Percentiles rank a stretch among this genome's conserved stretches.
Conservation (phyloP, 208 protist genomes). For the Acanthamoeba healyi region DNA sequence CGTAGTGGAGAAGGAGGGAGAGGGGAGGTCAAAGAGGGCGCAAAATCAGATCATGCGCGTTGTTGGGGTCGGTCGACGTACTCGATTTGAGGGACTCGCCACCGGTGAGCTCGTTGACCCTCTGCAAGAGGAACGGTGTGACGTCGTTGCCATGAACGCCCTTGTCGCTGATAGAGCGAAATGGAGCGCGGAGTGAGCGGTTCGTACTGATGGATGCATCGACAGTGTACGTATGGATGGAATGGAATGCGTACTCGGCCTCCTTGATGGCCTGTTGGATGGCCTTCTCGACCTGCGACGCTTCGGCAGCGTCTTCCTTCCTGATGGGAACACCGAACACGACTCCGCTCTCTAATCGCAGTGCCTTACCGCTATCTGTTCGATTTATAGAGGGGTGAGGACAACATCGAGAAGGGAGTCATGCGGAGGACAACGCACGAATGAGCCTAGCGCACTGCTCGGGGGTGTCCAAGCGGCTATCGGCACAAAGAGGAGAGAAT, state of each 20-base stretch:
- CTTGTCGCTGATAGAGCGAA: conserved; percentile 43
- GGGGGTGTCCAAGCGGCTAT: conserved; percentile 72
- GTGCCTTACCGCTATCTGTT: conserved; percentile 54
- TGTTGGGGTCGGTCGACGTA: conserved; percentile 16
- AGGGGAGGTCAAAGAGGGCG: background rate
- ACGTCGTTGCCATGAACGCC: conserved; percentile 88
- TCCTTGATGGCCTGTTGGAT: conserved; percentile 86
- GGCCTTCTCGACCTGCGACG: conserved; percentile 65
- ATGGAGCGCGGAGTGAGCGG: background rate
- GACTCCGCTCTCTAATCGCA: conserved; percentile 85
- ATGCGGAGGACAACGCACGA: background rate
- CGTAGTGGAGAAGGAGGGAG: background rate
- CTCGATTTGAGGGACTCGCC: conserved; percentile 87
- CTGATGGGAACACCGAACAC: conserved; percentile 88
- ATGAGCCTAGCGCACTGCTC: conserved; percentile 77
- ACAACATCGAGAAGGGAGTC: background rate
- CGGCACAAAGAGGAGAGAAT: background rate
- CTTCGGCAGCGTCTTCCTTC: conserved; percentile 80
- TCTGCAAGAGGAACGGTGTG: conserved; percentile 92
- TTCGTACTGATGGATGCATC: background rate
- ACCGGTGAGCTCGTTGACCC: conserved; percentile 89
- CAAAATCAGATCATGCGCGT: background rate
- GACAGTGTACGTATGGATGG: background rate
- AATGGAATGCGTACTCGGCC: conserved; percentile 60
- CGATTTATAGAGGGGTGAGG: background rate